A percentile compares a stretch with the other conserved stretches of the same genome.
These are phyloP conservation scores for Psilocybe cyanescens DNA, from an alignment of 768 basidiomycete genomes.

Conservation along the genomic window DNA sequence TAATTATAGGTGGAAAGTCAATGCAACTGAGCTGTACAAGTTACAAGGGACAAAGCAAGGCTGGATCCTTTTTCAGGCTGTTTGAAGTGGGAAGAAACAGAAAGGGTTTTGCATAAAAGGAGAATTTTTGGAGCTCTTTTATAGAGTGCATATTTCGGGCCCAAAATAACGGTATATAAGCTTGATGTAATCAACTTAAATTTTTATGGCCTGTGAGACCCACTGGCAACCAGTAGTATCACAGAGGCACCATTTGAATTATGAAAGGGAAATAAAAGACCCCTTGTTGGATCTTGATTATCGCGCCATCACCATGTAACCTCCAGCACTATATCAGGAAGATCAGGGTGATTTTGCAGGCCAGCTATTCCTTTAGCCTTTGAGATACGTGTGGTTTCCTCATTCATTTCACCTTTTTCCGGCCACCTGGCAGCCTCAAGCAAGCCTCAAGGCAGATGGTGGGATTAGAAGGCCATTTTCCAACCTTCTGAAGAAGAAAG, in stretches of 20 bases:
- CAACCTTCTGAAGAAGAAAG: background rate
- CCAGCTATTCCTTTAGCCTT: background rate
- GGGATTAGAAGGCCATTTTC: background rate
- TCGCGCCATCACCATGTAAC: background rate
- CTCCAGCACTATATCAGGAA: background rate
- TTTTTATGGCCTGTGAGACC: no score
- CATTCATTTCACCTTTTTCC: background rate
- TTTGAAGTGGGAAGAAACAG: conserved; percentile 7
- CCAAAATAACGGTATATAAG: background rate
- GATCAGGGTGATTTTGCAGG: background rate
- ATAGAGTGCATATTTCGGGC: conserved; percentile 1
- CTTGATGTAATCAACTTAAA: background rate
- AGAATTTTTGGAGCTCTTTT: conserved; percentile 1
- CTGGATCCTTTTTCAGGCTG: background rate
- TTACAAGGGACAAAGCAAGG: background rate
- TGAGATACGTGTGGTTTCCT: background rate
- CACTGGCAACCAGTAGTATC: no score
- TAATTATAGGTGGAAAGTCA: background rate
- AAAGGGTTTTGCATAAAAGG: background rate
- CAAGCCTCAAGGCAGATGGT: background rate
- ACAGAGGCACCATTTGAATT: background rate
- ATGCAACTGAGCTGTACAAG: background rate
- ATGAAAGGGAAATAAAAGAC: background rate
- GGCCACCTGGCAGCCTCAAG: background rate
- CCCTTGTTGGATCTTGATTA: background rate